A percentile compares a stretch with the other conserved stretches of the same genome.
Conservation (phyloP, 768 basidiomycete species). For the Rhodotorula paludigena region DNA sequence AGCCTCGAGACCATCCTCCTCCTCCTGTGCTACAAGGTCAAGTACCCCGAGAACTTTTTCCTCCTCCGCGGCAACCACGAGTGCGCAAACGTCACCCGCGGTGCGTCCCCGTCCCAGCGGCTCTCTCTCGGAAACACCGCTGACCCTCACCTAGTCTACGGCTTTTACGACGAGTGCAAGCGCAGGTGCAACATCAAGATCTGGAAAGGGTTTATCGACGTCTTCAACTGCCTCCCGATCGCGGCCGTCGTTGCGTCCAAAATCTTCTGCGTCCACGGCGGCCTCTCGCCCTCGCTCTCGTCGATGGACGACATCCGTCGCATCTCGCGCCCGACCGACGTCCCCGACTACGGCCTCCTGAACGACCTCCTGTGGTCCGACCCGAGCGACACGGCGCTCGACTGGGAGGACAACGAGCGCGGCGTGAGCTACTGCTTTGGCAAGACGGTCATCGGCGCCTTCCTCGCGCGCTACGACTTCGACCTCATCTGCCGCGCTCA, state of each 20-base stretch:
- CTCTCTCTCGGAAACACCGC: neutral
- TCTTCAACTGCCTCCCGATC: constrained; percentile 98
- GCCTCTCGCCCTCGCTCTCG: constrained; percentile 83
- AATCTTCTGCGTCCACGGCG: constrained; percentile 94
- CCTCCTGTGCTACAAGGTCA: constrained; percentile 97
- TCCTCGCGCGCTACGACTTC: constrained; percentile 75
- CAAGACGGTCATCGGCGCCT: constrained; percentile 93
- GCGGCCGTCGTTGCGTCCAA: constrained; percentile 98
- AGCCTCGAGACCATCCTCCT: constrained; percentile 96
- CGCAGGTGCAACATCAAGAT: constrained; percentile 98
- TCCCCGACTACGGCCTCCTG: constrained; percentile 93
- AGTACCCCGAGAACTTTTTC: constrained; percentile 99
- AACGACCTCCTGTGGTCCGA: constrained; percentile 98
- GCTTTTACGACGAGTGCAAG: constrained; percentile 99
- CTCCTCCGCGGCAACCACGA: constrained; percentile 96
- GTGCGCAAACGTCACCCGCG: constrained; percentile 97
- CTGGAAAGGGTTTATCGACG: constrained; percentile 99
- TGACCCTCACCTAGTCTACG: constrained; percentile 65
- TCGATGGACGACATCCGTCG: constrained; percentile 98
- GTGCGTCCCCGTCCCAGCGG: constrained; percentile 49
- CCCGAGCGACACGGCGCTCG: constrained; percentile 91
- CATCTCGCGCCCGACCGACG: constrained; percentile 95
- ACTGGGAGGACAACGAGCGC: constrained; percentile 99
- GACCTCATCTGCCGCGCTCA: constrained; percentile 98
- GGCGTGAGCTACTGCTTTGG: constrained; percentile 99